Percentiles rank a stretch among this genome's conserved stretches.
Evolutionary conservation across 139 green algal genomes (phyloP).

Genomic region (Chlorella sp.): DNA sequence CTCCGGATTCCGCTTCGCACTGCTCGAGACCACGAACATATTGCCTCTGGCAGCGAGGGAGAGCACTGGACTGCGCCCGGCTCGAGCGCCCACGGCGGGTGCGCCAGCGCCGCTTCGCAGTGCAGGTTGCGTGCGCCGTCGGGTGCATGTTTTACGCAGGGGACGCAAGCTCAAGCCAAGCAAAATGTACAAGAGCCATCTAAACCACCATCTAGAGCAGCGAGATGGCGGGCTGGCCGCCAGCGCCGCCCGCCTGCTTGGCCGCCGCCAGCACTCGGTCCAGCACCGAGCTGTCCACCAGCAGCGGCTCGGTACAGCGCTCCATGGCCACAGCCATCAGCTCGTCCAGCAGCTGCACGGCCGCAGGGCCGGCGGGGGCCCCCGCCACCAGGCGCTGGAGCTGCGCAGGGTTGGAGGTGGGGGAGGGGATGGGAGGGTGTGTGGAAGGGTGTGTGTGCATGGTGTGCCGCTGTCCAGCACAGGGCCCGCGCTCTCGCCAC

Average conservation of each 20-base stretch:
- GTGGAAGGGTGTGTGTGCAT: not conserved
- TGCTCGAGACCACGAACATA: no score
- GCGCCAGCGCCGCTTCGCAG: no score
- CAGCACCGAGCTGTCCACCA: constrained; percentile 77
- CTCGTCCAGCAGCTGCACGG: constrained; percentile 74
- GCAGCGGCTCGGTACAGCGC: constrained; percentile 66
- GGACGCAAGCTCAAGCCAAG: no score
- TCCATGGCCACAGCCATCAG: constrained; percentile 78
- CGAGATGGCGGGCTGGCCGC: constrained; percentile 1
- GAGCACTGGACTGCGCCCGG: no score
- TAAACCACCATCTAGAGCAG: not conserved
- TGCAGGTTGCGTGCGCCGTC: no score
- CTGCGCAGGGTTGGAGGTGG: not conserved
- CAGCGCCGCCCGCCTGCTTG: not conserved
- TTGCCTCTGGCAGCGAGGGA: no score
- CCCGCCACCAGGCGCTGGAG: constrained; percentile 58
- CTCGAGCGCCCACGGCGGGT: no score
- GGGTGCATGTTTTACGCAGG: no score
- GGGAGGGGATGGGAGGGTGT: not conserved
- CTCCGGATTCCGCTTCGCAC: no score
- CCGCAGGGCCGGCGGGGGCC: constrained; percentile 40
- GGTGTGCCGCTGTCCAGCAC: no score
- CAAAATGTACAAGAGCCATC: no score
- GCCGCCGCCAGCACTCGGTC: constrained; percentile 66
- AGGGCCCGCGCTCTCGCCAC: not conserved